Evolutionary conservation across 2,329 filamentous ascomycete species (phyloP), one percentile per base, ranked within the genome.

Genomic region (Trichophyton mentagrophytes): DNA sequence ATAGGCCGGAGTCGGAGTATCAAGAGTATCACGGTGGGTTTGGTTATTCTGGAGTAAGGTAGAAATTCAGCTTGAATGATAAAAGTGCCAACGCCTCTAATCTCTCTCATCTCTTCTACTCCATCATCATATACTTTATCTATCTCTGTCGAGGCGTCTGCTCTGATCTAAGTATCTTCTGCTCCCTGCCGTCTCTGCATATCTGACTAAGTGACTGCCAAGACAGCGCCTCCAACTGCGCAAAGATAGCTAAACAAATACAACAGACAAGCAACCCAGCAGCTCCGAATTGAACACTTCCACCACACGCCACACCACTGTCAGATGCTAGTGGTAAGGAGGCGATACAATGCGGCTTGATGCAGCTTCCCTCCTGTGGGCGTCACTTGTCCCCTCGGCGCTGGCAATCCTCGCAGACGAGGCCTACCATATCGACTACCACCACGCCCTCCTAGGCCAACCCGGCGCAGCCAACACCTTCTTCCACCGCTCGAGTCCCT

Each of bases 361-460:
- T 67, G 72, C 69, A 69, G 71, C 73, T 61, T 67, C 72, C 58
- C 65, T 74, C 44, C 63, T 72, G 65, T 67, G 74, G 66, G 70
- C 73, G 65, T 73, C 69, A 58, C 85, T 68, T 77, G 77, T 66
- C 71, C 78, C 67, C 69, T 79, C 70, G 77, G 67, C 82, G 58
- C 71, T 75, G 69, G 89, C 90, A 65, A 84, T 97, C 63, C 96
- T 90, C 77, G 80, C 83, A 67, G 93, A 99, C 71, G 92, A 99
- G 74, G 90, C 95, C 66, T 91, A 86, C 77, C 82, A 89, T 68
- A 83, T 95, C 72, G 93, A 99, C 76, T 97, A 90, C 77, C 92
- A 97, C 76, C 85, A 95, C 77, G 84, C 89, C 65, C 85, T 97
- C 57, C 79, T 99, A 69, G 93, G 93, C 69, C 77, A 89, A 42